phyloP scores from a whole-genome alignment of 208 protist species.

The Leishmania gerbilli region DNA sequence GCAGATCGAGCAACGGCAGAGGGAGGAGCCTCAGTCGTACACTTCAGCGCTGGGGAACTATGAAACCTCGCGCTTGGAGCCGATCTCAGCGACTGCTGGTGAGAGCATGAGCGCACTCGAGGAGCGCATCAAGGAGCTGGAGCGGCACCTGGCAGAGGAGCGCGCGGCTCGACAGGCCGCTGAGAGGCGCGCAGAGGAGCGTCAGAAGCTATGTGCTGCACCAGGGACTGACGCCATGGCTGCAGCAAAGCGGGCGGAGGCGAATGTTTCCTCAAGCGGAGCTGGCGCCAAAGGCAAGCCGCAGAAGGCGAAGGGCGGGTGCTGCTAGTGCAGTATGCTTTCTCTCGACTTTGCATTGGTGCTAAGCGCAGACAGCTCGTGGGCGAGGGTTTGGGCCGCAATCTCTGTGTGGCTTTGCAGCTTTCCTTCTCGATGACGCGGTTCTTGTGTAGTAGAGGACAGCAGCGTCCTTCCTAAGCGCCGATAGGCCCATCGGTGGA shows the following conservation, averaged over 20 bases:
- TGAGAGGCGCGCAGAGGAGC: conserved; percentile 20
- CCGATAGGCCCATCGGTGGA: neutral
- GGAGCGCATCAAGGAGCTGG: conserved; percentile 23
- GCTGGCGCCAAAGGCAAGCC: conserved; percentile 11
- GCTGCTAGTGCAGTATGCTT: conserved; percentile 22
- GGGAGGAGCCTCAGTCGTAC: neutral
- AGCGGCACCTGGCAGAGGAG: conserved; percentile 13
- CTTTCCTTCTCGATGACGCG: neutral
- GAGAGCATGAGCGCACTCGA: neutral
- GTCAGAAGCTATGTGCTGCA: neutral
- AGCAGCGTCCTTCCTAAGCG: neutral
- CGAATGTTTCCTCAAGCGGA: neutral
- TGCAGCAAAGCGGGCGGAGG: neutral
- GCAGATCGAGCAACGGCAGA: conserved; percentile 5
- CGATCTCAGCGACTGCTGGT: conserved; percentile 4
- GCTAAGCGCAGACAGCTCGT: neutral
- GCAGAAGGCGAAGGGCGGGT: conserved; percentile 42
- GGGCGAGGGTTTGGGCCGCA: neutral
- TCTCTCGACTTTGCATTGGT: neutral
- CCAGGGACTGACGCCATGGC: neutral
- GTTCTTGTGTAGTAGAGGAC: neutral
- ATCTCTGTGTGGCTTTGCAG: neutral
- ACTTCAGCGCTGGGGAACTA: neutral
- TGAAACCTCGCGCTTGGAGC: conserved; percentile 3
- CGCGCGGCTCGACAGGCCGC: conserved; percentile 8